Evolutionary conservation across 768 basidiomycete genomes (phyloP).

Genomic region (Phlebiopsis flavidoalba): DNA sequence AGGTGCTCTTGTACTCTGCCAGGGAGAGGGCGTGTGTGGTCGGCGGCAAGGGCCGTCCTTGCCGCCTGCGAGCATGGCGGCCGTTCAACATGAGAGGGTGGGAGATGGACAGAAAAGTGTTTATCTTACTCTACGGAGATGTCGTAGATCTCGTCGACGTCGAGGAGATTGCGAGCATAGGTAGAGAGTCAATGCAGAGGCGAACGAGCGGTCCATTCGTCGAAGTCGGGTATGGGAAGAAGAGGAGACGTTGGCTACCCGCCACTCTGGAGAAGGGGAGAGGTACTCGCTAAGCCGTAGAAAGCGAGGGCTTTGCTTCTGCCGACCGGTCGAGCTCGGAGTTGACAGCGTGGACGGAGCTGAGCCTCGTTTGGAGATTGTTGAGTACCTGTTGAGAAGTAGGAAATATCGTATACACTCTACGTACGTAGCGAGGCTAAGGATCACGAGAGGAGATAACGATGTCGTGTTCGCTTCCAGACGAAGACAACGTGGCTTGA

Average conservation of each 20-base stretch:
- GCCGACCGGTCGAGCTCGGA: slow-evolving; percentile 12
- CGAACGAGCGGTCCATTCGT: slow-evolving; percentile 18
- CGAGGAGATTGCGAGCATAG: slow-evolving; percentile 11
- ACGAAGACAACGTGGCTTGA: slow-evolving; percentile 19
- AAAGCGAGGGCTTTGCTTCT: slow-evolving; percentile 10
- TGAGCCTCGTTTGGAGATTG: slow-evolving; percentile 9
- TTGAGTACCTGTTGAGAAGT: neutral
- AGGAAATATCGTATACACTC: neutral
- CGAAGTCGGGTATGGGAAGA: slow-evolving; percentile 28
- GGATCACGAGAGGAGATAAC: slow-evolving; percentile 18
- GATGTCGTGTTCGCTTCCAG: slow-evolving; percentile 16
- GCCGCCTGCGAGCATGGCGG: slow-evolving; percentile 17
- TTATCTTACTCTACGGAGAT: slow-evolving; percentile 21
- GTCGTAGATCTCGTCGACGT: slow-evolving; percentile 17
- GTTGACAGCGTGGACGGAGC: slow-evolving; percentile 3
- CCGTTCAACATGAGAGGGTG: slow-evolving; percentile 22
- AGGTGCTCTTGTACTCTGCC: slow-evolving; percentile 21
- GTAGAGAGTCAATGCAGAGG: slow-evolving; percentile 23
- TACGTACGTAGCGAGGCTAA: slow-evolving; percentile 13
- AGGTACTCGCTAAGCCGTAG: slow-evolving; percentile 23
- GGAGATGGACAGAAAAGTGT: slow-evolving; percentile 20
- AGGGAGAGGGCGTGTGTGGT: slow-evolving; percentile 16
- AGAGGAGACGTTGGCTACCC: slow-evolving; percentile 26
- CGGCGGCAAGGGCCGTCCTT: slow-evolving; percentile 5
- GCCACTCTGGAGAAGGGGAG: slow-evolving; percentile 20